These are phyloP conservation scores for Brasenia schreberi DNA, from an alignment of 164 flowering plant genomes.

Conservation along the genomic window DNA sequence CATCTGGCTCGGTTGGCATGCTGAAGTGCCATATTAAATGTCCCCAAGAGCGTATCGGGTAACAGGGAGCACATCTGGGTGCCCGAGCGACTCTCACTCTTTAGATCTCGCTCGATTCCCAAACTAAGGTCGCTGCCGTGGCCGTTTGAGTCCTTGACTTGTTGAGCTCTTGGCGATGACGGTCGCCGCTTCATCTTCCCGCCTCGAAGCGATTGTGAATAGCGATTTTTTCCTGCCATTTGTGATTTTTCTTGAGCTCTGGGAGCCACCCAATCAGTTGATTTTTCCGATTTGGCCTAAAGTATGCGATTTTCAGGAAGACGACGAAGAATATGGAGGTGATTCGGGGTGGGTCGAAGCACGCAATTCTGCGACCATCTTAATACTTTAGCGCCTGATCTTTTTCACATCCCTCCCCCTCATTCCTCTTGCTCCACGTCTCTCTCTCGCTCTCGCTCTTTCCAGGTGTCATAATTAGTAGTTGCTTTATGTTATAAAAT, in stretches of 20 bases:
- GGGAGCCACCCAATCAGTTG: not conserved
- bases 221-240: not conserved
- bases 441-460: not conserved
- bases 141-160: no score
- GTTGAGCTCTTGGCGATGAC: not conserved
- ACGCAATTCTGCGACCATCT: conserved; percentile 60
- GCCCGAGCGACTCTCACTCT: no score
- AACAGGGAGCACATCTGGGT: no score
- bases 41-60: no score
- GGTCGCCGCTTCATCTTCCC: not conserved
- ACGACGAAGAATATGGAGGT: conserved; percentile 30
- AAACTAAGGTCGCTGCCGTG: no score
- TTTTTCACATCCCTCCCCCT: conserved; percentile 56
- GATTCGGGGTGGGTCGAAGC: conserved; percentile 93
- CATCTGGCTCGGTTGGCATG: no score
- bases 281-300: not conserved
- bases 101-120: no score
- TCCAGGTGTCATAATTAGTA: no score
- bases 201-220: not conserved
- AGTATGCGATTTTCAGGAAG: conserved; percentile 9
- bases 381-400: conserved; percentile 40
- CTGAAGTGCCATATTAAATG: no score
- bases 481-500: no score
- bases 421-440: conserved; percentile 57
- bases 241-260: not conserved